These are phyloP conservation scores for Capsicum chinense DNA, from an alignment of 257 asterid genomes.

Conservation along the genomic window DNA sequence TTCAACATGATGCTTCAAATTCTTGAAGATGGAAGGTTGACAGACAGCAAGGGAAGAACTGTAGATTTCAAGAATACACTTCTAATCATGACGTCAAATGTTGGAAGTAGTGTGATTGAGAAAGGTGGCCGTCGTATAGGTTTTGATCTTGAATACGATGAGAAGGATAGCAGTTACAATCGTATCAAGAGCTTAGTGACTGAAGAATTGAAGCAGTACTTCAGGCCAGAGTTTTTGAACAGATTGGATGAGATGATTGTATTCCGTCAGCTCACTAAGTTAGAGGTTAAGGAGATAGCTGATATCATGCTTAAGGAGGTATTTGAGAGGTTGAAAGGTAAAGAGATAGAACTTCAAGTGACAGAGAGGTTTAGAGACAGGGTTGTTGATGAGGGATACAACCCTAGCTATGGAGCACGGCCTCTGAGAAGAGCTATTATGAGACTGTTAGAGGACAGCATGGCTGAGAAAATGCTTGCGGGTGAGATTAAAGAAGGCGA, in stretches of 20 bases:
- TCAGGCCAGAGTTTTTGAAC: slow-evolving; percentile 68
- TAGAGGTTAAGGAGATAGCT: slow-evolving; percentile 55
- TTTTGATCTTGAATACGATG: slow-evolving; percentile 52
- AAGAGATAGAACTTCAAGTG: slow-evolving; percentile 49
- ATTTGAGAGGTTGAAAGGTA: slow-evolving; percentile 43
- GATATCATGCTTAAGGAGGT: slow-evolving; percentile 61
- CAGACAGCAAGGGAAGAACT: slow-evolving; percentile 63
- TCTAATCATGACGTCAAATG: slow-evolving; percentile 66
- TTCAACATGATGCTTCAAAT: slow-evolving; percentile 66
- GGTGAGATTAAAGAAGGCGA: slow-evolving; percentile 52
- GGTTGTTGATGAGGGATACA: slow-evolving; percentile 57
- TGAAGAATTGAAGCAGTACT: slow-evolving; percentile 46
- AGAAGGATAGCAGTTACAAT: slow-evolving; percentile 52
- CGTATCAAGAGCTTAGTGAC: slow-evolving; percentile 51
- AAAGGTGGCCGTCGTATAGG: slow-evolving; percentile 53
- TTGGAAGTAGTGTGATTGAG: slow-evolving; percentile 56
- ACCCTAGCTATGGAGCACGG: slow-evolving; percentile 64
- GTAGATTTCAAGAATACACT: slow-evolving; percentile 67
- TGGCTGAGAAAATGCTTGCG: slow-evolving; percentile 60
- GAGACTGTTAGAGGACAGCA: slow-evolving; percentile 62
- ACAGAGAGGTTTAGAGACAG: slow-evolving; percentile 51
- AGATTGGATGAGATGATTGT: slow-evolving; percentile 65
- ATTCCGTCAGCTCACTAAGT: slow-evolving; percentile 53
- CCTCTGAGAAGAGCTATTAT: slow-evolving; percentile 63
- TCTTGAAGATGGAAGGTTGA: slow-evolving; percentile 64